phyloP scores from a whole-genome alignment of 148 eudicot genomes.

The Cornus suecica region DNA sequence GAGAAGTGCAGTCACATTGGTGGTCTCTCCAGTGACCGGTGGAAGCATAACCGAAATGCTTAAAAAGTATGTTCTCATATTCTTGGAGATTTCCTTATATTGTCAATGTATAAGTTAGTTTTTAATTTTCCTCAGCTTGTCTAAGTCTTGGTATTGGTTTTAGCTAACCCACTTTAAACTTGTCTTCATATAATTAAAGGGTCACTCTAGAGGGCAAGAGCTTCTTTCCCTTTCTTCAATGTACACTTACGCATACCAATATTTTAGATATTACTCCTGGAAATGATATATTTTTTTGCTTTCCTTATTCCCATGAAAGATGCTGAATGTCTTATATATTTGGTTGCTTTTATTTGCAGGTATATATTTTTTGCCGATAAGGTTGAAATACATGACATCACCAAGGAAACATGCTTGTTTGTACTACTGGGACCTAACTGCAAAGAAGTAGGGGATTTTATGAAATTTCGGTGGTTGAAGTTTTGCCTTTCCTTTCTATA shows the following conservation, averaged over 20 bases:
- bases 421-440: slow-evolving; percentile 62
- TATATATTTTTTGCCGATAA: slow-evolving; percentile 72
- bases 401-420: slow-evolving; percentile 50
- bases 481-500: neutral
- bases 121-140: slow-evolving; percentile 7
- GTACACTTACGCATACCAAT: too few species aligned
- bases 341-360: slow-evolving; percentile 29
- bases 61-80: slow-evolving; percentile 40
- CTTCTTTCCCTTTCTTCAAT: too few species aligned
- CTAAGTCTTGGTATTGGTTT: slow-evolving; percentile 9
- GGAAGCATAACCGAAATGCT: slow-evolving; percentile 59
- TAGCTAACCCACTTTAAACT: too few species aligned
- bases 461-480: neutral
- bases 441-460: slow-evolving; percentile 39
- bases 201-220: too few species aligned
- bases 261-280: too few species aligned
- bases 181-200: too few species aligned
- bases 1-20: slow-evolving; percentile 53
- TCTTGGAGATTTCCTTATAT: slow-evolving; percentile 5
- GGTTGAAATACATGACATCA: slow-evolving; percentile 68
- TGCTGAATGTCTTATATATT: neutral
- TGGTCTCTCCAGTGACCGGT: slow-evolving; percentile 50
- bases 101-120: neutral
- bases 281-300: neutral
- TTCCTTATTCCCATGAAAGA: neutral